phyloP scores from a whole-genome alignment of 2,329 filamentous ascomycete species.

The Stachybotrys chlorohalonatus region DNA sequence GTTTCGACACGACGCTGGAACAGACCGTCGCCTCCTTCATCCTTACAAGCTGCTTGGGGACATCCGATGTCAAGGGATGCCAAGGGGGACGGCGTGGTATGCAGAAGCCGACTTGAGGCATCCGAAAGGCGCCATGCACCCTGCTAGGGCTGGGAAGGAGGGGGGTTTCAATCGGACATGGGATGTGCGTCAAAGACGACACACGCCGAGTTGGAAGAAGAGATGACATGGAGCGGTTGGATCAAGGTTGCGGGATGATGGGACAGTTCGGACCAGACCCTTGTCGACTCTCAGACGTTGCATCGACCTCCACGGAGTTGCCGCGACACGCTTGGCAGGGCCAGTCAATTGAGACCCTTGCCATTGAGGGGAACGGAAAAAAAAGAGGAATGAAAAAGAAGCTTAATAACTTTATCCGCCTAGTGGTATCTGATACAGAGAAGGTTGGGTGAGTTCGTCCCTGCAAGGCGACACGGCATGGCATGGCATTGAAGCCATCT shows the following conservation, averaged over 20 bases:
- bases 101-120: no score
- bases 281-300: constrained; percentile 9
- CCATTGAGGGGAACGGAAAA: no score
- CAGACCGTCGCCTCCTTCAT: not conserved
- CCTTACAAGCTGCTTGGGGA: no score
- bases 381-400: not conserved
- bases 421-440: not conserved
- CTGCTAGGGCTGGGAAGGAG: not conserved
- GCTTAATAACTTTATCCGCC: not conserved
- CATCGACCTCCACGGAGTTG: constrained; percentile 8
- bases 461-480: not conserved
- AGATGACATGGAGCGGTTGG: not conserved
- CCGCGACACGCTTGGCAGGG: not conserved
- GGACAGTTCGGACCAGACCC: not conserved
- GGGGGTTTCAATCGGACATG: not conserved
- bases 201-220: not conserved
- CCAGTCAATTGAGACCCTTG: not conserved
- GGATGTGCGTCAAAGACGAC: not conserved
- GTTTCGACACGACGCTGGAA: not conserved
- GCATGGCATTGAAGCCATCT: no score
- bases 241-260: not conserved
- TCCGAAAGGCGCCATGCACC: no score
- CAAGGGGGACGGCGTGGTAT: not conserved
- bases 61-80: not conserved
- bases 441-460: not conserved